Evolutionary conservation across 2,329 filamentous ascomycete species (phyloP).

Genomic region (Penicillium sp.): DNA sequence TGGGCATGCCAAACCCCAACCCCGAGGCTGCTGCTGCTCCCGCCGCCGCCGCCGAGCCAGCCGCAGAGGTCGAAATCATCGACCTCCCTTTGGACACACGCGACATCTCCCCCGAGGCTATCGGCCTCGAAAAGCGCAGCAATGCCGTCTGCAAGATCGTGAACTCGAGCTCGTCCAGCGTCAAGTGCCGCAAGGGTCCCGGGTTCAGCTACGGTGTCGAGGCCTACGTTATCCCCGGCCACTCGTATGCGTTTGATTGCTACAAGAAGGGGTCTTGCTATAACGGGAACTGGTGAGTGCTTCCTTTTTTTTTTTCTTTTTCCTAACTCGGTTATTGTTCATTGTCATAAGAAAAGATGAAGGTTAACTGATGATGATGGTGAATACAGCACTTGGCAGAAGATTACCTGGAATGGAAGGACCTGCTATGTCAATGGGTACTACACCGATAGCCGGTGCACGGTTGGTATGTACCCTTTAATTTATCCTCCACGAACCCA

Average conservation of each 20-base stretch:
- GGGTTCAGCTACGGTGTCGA: conserved; percentile 6
- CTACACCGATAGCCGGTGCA: conserved; percentile 13
- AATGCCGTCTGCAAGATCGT: conserved; percentile 8
- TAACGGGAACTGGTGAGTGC: conserved; percentile 1
- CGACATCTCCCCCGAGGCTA: not conserved
- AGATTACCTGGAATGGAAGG: conserved; percentile 9
- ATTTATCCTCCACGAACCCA: no score
- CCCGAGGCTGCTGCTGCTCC: not conserved
- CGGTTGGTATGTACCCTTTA: conserved; percentile 7
- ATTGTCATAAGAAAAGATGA: no score
- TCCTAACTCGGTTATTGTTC: not conserved
- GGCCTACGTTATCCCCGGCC: not conserved
- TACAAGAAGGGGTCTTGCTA: conserved; percentile 5
- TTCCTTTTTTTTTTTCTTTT: not conserved
- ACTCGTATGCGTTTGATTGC: not conserved
- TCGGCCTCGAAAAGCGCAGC: conserved; percentile 10
- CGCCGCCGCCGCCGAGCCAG: not conserved
- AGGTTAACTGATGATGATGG: not conserved
- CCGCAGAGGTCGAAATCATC: not conserved
- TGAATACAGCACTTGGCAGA: conserved; percentile 4
- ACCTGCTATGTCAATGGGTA: conserved; percentile 15
- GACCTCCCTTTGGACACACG: not conserved
- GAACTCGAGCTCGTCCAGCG: not conserved
- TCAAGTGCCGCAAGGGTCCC: conserved; percentile 13
- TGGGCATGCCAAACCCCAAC: conserved; percentile 7